A percentile compares a stretch with the other conserved stretches of the same genome.
Evolutionary conservation across 768 basidiomycete species (phyloP).

Genomic region (Mycena crocata): DNA sequence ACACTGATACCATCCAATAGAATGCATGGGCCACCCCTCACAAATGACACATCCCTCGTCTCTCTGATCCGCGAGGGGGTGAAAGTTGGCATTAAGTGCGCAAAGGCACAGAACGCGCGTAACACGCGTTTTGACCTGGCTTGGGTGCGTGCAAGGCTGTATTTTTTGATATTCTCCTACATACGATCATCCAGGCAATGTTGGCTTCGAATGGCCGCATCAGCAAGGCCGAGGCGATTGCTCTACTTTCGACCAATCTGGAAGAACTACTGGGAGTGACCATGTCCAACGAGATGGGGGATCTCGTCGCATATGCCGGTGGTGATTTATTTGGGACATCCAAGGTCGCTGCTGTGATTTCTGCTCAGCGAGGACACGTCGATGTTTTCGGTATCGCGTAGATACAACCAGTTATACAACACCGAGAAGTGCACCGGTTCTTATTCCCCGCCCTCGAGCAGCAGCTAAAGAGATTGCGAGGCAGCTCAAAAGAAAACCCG

Average conservation of each 20-base stretch:
- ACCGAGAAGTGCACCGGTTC: slow-evolving; percentile 72
- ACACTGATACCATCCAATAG: slow-evolving; percentile 45
- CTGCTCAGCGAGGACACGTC: slow-evolving; percentile 59
- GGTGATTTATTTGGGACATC: slow-evolving; percentile 67
- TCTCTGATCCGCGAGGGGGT: slow-evolving; percentile 78
- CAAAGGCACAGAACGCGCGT: slow-evolving; percentile 77
- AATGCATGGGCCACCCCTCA: slow-evolving; percentile 80
- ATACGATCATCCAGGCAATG: slow-evolving; percentile 48
- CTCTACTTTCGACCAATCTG: slow-evolving; percentile 59
- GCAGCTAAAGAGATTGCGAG: slow-evolving; percentile 82
- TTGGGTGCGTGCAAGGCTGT: slow-evolving; percentile 66
- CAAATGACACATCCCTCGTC: slow-evolving; percentile 69
- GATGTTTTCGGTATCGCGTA: slow-evolving; percentile 59
- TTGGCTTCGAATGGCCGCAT: slow-evolving; percentile 61
- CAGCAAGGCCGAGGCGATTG: slow-evolving; percentile 52
- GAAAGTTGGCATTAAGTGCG: slow-evolving; percentile 79
- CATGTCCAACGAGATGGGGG: slow-evolving; percentile 54
- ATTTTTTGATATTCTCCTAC: neutral
- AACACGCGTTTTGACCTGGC: slow-evolving; percentile 82
- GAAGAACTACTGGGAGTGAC: slow-evolving; percentile 47
- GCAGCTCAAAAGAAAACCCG: slow-evolving; percentile 86
- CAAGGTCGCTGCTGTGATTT: slow-evolving; percentile 68
- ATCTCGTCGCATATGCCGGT: slow-evolving; percentile 72
- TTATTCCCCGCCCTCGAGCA: slow-evolving; percentile 76
- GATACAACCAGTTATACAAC: slow-evolving; percentile 55